phyloP scores from a whole-genome alignment of 331 rosid species.

The Acacia pycnantha region DNA sequence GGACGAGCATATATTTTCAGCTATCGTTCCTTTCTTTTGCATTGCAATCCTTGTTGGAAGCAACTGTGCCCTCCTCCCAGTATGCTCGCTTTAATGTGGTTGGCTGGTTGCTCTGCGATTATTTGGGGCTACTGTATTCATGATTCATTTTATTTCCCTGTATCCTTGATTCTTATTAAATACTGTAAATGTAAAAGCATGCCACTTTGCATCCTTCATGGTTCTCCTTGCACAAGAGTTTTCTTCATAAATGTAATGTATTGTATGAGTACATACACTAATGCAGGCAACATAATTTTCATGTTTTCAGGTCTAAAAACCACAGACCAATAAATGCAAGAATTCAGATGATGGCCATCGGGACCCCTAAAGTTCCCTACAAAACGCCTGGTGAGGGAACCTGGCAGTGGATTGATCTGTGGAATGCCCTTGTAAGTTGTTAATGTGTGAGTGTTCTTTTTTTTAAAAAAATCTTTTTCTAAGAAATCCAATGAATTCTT shows the following conservation, averaged over 20 bases:
- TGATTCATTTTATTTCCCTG: background rate
- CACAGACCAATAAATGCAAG: constrained; percentile 57
- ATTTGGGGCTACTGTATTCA: background rate
- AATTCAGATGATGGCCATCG: constrained; percentile 88
- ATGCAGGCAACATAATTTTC: constrained; percentile 19
- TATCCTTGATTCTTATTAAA: background rate
- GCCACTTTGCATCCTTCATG: background rate
- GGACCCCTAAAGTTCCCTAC: constrained; percentile 89
- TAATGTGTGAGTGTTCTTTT: background rate
- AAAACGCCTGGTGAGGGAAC: constrained; percentile 86
- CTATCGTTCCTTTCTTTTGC: background rate
- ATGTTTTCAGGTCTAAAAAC: constrained; percentile 50
- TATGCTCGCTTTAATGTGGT: background rate
- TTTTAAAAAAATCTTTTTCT: background rate
- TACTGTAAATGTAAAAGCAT: background rate
- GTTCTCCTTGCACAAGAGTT: constrained; percentile 2
- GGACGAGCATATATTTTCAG: background rate
- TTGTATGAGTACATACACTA: background rate
- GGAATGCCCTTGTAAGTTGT: constrained; percentile 95
- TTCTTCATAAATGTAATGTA: background rate
- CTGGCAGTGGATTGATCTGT: constrained; percentile 96
- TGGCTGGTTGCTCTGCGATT: background rate
- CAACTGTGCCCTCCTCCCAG: background rate
- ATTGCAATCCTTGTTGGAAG: background rate
- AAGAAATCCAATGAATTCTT: constrained; percentile 22